Conservation (phyloP, 176 grass and related monocot genomes). For the Lolium rigidum region DNA sequence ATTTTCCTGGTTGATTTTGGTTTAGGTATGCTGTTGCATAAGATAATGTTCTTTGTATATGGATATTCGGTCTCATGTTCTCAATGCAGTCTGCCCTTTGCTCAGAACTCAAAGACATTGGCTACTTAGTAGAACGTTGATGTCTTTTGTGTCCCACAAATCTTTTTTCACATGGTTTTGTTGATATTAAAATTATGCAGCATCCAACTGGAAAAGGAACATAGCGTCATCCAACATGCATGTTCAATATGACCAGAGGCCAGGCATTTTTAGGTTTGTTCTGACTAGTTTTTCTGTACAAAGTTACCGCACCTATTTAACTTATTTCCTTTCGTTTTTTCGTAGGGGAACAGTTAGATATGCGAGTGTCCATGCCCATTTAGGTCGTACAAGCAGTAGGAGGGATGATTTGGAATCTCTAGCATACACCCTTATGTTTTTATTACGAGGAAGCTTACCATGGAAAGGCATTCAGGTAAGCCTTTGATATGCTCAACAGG, state of each 20-base stretch:
- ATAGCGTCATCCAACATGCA: conserved; percentile 55
- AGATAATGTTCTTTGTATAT: conserved; percentile 3
- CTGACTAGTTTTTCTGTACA: conserved; percentile 40
- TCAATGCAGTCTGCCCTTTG: conserved; percentile 1
- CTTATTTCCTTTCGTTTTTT: conserved; percentile 44
- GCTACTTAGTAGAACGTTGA: not conserved
- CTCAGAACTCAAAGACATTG: not conserved
- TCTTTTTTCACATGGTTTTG: conserved; percentile 11
- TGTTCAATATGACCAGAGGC: conserved; percentile 91
- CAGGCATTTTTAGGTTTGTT: conserved; percentile 78
- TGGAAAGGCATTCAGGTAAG: conserved; percentile 89
- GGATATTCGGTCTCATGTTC: conserved; percentile 15
- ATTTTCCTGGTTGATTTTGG: conserved; percentile 83
- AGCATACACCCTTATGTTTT: conserved; percentile 83
- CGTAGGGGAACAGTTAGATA: conserved; percentile 82
- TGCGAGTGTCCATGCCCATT: conserved; percentile 91
- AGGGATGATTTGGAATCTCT: conserved; percentile 94
- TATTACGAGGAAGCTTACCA: conserved; percentile 76
- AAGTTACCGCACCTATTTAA: not conserved
- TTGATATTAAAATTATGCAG: conserved; percentile 53
- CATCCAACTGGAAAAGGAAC: conserved; percentile 79
- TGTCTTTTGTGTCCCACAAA: not conserved
- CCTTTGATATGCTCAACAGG: conserved; percentile 8
- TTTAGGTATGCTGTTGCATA: conserved; percentile 56
- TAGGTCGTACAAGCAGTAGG: conserved; percentile 81